Evolutionary conservation across 2,329 filamentous ascomycete species (phyloP), one percentile per base, ranked within the genome.

Genomic region (Arthroderma uncinatum): DNA sequence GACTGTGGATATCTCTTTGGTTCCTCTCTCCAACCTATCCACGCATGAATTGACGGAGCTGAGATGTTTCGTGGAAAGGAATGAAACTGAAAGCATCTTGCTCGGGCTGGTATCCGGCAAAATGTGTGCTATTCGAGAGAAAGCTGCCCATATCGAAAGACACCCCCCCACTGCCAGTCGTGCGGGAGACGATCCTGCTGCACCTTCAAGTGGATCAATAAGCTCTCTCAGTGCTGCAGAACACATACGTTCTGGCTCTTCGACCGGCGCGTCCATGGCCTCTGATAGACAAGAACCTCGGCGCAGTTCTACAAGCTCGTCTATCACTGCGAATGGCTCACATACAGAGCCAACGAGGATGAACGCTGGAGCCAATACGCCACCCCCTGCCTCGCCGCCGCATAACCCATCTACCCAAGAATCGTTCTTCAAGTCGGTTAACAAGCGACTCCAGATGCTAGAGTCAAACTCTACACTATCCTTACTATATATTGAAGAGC

Each of bases 371-470:
- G 14, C 72, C 74, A 25, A 72, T 80, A 6, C 47, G 2, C 28
- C 47, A 16, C 25, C 47, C 63, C 74, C 78, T 1, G 21, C 50
- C 9, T 33, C 47, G 25, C 68, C 78, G 6, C 71, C 79, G 1
- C 72, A 86, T 1, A 81, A 83, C 0, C 91, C 92, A 1, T 90
- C 91, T 0, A 93, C 94, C 0, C 93, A 98, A 70, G 93, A 98
- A 69, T 93, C 88, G 1, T 97, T 98, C 72, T 98, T 96, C 79
- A 97, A 97, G 70, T 89, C 90, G 2, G 86, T 97, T 7, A 89
- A 91, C 61, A 97, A 97, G 71, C 87, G 93, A 1, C 79, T 98
- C 3, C 88, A 92, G 62, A 84, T 91, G 64, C 83, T 97, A 6
- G 93, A 98, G 71, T 82, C 88, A 14, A 98, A 97, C 69, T 89